phyloP scores from a whole-genome alignment of 2,329 filamentous ascomycete genomes.

The Penicillium sp. region DNA sequence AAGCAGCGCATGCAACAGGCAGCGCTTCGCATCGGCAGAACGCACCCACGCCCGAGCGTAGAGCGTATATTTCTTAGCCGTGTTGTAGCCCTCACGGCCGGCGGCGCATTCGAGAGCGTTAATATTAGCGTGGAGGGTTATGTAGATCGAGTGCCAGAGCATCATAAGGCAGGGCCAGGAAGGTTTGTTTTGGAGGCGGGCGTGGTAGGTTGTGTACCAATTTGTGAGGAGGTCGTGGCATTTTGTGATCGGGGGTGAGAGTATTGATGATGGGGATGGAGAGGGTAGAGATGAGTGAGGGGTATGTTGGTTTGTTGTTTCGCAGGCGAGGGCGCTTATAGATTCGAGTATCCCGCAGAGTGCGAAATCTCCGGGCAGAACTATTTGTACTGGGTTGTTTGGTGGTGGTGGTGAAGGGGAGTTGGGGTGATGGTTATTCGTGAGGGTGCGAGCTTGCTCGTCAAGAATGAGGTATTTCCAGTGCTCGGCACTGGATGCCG shows the following conservation, averaged over 20 bases:
- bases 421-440: background rate
- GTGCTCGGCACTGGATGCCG: conserved; percentile 5
- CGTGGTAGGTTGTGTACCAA: conserved; percentile 10
- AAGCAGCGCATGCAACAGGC: conserved; percentile 10
- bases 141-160: conserved; percentile 33
- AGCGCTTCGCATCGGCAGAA: conserved; percentile 9
- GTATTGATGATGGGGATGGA: background rate
- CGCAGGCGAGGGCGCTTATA: conserved; percentile 8
- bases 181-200: background rate
- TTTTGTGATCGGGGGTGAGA: background rate
- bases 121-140: conserved; percentile 28
- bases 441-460: background rate
- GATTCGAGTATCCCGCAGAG: conserved; percentile 10
- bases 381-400: background rate
- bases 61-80: background rate
- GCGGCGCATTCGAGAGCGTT: conserved; percentile 19
- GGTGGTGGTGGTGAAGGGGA: background rate
- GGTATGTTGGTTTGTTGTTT: background rate
- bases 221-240: conserved; percentile 21
- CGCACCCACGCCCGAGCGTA: conserved; percentile 7
- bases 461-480: conserved; percentile 11
- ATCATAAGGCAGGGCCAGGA: conserved; percentile 11
- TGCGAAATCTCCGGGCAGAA: conserved; percentile 1
- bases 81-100: conserved; percentile 10
- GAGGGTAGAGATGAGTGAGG: background rate